Percentiles rank a stretch among this genome's conserved stretches.
Evolutionary conservation across 2,329 filamentous ascomycete genomes (phyloP).

Genomic region (Xylogone sp.): DNA sequence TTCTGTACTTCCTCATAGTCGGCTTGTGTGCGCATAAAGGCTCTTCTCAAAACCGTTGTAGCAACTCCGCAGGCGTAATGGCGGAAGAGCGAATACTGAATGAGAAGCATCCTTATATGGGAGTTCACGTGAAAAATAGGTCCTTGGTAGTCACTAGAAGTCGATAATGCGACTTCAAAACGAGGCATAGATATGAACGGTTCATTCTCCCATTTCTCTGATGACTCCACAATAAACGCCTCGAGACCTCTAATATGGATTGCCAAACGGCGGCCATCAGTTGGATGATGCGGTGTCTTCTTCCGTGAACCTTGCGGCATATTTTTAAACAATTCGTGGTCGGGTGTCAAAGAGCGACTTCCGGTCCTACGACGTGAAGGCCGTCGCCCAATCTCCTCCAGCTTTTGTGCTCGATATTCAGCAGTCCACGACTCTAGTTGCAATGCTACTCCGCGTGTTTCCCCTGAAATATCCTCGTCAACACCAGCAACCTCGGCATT

Average conservation of each 20-base stretch:
- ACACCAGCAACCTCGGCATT: constrained; percentile 87
- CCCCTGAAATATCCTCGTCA: constrained; percentile 76
- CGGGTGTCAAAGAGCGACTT: constrained; percentile 65
- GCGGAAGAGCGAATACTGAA: constrained; percentile 90
- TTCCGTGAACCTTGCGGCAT: constrained; percentile 47
- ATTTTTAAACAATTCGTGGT: constrained; percentile 57
- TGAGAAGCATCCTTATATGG: constrained; percentile 69
- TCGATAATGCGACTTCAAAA: constrained; percentile 83
- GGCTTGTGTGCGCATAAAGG: constrained; percentile 54
- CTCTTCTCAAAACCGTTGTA: constrained; percentile 66
- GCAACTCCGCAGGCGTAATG: constrained; percentile 89
- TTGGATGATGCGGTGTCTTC: constrained; percentile 45
- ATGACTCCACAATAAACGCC: constrained; percentile 83
- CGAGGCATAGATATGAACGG: constrained; percentile 82
- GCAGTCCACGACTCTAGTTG: constrained; percentile 85
- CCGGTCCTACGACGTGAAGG: constrained; percentile 65
- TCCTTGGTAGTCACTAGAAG: constrained; percentile 80
- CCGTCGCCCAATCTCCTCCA: constrained; percentile 58
- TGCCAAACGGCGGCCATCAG: constrained; percentile 78
- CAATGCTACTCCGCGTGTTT: constrained; percentile 77
- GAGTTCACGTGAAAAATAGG: constrained; percentile 86
- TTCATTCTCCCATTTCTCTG: constrained; percentile 79
- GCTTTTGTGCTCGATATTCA: constrained; percentile 81
- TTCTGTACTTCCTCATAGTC: constrained; percentile 39
- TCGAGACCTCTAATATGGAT: constrained; percentile 82